phyloP scores from a whole-genome alignment of 192 early-diverging fungal genomes.

The Coemansia sp. region DNA sequence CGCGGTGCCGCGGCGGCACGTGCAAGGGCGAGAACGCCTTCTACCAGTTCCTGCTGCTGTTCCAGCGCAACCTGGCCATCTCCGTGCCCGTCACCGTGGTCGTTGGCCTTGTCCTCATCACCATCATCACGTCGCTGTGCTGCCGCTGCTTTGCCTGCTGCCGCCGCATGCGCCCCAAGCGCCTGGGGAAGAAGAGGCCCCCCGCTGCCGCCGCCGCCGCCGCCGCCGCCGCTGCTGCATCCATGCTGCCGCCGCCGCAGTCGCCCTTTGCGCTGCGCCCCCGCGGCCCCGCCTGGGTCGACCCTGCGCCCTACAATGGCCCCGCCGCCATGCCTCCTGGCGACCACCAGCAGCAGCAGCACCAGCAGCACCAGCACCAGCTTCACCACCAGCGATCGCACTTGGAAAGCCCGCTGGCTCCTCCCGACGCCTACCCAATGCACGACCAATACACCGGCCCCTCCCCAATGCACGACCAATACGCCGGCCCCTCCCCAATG shows the following conservation, averaged over 20 bases:
- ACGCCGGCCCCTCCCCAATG: neutral
- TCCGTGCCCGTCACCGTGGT: slow-evolving; percentile 54
- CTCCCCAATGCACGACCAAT: neutral
- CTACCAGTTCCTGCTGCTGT: slow-evolving; percentile 55
- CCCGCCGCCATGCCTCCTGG: neutral
- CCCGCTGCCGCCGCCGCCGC: neutral
- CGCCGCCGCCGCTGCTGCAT: neutral
- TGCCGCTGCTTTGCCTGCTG: slow-evolving; percentile 52
- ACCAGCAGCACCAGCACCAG: neutral
- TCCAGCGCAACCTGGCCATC: slow-evolving; percentile 54
- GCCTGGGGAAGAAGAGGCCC: neutral
- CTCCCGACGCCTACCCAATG: neutral
- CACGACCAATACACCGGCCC: neutral
- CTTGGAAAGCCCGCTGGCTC: slow-evolving; percentile 4
- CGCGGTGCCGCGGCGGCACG: slow-evolving; percentile 54
- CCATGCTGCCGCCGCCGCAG: slow-evolving; percentile 3
- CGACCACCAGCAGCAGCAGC: neutral
- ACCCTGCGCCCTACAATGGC: slow-evolving; percentile 27
- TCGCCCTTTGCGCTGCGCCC: neutral
- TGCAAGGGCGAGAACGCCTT: slow-evolving; percentile 61
- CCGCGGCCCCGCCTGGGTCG: slow-evolving; percentile 21
- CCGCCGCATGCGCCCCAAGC: slow-evolving; percentile 18
- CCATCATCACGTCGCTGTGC: slow-evolving; percentile 28
- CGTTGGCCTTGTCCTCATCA: slow-evolving; percentile 36
- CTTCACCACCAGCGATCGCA: neutral